Evolutionary conservation across 2,329 filamentous ascomycete species (phyloP).

Genomic region (Harringtonia aguacate): DNA sequence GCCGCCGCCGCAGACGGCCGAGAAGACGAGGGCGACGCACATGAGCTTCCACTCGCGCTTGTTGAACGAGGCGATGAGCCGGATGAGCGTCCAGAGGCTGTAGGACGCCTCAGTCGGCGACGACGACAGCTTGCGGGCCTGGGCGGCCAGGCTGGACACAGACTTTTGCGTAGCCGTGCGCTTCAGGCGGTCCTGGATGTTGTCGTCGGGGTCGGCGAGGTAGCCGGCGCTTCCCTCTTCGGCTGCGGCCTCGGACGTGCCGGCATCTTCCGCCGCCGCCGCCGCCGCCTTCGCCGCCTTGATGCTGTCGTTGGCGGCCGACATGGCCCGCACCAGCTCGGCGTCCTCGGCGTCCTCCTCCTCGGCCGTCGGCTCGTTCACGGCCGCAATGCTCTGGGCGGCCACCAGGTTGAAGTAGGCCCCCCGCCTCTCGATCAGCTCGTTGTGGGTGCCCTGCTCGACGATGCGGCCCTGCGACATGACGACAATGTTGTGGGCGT

Average conservation of each 20-base stretch:
- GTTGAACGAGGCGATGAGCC: conserved; percentile 74
- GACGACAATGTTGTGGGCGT: conserved; percentile 92
- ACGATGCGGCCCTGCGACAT: conserved; percentile 79
- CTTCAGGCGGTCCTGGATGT: conserved; percentile 46
- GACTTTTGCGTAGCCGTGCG: conserved; percentile 46
- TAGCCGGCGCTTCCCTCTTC: conserved; percentile 19
- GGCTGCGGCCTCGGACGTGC: conserved; percentile 29
- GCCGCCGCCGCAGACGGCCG: conserved; percentile 67
- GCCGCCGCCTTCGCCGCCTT: conserved; percentile 45
- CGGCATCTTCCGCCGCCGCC: conserved; percentile 36
- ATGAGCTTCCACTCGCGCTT: conserved; percentile 59
- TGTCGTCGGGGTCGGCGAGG: conserved; percentile 49
- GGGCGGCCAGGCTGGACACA: conserved; percentile 60
- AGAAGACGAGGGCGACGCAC: conserved; percentile 61
- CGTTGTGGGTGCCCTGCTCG: conserved; percentile 82
- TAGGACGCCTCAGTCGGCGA: conserved; percentile 46
- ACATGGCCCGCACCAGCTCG: too few species aligned
- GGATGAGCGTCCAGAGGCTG: conserved; percentile 64
- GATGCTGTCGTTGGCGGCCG: conserved; percentile 81
- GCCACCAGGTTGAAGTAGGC: conserved; percentile 81
- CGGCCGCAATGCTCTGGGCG: conserved; percentile 69
- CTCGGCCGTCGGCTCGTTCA: conserved; percentile 40
- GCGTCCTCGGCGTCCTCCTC: conserved; percentile 39
- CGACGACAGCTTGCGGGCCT: conserved; percentile 26
- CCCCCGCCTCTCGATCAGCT: conserved; percentile 57